Conservation (phyloP, 768 basidiomycete genomes). For the Suillus cothurnatus region DNA sequence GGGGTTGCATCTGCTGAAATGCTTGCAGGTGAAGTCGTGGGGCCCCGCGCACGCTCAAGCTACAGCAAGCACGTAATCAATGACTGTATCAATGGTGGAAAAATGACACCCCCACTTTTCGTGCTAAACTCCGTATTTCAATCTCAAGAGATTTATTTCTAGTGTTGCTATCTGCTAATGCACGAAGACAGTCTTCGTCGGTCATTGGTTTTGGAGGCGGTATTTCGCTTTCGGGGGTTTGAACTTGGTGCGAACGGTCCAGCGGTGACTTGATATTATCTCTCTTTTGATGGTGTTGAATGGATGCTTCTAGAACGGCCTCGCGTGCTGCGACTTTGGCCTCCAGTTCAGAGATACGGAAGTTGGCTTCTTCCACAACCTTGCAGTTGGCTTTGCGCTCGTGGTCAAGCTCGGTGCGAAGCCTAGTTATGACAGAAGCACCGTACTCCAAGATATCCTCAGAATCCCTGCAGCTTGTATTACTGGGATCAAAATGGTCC, state of each 20-base stretch:
- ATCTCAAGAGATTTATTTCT: constrained; percentile 47
- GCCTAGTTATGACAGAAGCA: constrained; percentile 42
- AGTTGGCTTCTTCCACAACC: constrained; percentile 42
- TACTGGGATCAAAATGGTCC: constrained; percentile 1
- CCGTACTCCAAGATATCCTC: constrained; percentile 44
- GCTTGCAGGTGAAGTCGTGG: background rate
- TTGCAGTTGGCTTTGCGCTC: constrained; percentile 46
- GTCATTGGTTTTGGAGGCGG: constrained; percentile 25
- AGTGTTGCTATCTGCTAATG: constrained; percentile 39
- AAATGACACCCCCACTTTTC: constrained; percentile 33
- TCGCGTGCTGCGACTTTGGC: constrained; percentile 61
- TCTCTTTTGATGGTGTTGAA: constrained; percentile 9
- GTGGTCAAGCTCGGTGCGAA: constrained; percentile 45
- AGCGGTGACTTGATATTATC: background rate
- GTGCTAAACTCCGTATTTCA: constrained; percentile 43
- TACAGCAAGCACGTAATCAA: background rate
- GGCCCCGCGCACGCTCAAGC: background rate
- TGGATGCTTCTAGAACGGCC: constrained; percentile 48
- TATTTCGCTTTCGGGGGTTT: constrained; percentile 10
- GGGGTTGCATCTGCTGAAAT: background rate
- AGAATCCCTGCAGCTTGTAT: constrained; percentile 12
- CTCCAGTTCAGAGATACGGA: constrained; percentile 46
- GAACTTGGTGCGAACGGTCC: background rate
- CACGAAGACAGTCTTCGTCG: constrained; percentile 42
- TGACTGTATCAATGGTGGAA: background rate